Percentiles rank a stretch among this genome's conserved stretches.
phyloP scores from a whole-genome alignment of 73 alveolate species.

The Symbiodinium pilosum region DNA sequence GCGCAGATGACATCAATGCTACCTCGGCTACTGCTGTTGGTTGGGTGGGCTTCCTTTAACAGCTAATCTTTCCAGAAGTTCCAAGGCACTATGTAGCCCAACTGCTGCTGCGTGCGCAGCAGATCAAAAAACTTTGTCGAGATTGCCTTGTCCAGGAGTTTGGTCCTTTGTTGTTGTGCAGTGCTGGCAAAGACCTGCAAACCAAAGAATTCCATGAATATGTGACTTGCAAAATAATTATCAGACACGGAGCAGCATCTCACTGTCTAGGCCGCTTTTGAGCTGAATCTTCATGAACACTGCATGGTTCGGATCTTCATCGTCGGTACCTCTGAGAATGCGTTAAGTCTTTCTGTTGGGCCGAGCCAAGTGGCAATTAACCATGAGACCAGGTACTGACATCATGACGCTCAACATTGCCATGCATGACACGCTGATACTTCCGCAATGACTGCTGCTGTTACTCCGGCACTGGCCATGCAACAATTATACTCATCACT shows the following conservation, averaged over 20 bases:
- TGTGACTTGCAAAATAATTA: no score
- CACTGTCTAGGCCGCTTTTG: neutral
- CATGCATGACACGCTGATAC: no score
- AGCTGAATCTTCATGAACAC: neutral
- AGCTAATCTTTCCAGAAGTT: no score
- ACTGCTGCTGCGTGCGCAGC: constrained; percentile 66
- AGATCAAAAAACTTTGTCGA: constrained; percentile 57
- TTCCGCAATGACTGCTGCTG: no score
- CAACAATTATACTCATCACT: no score
- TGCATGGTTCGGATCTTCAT: neutral
- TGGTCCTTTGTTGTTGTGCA: neutral
- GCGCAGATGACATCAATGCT: constrained; percentile 32
- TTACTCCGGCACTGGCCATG: no score
- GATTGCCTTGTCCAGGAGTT: neutral
- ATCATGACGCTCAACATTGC: no score
- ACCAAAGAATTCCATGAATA: no score
- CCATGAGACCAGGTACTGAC: no score
- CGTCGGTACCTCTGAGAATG: neutral
- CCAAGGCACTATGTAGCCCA: neutral
- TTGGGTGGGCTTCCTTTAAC: neutral
- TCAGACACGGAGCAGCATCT: neutral
- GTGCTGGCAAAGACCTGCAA: no score
- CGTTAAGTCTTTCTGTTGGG: no score
- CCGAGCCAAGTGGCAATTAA: no score
- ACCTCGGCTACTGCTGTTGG: neutral